phyloP scores from a whole-genome alignment of 2,329 filamentous ascomycete genomes.

The Aplosporella prunicola region DNA sequence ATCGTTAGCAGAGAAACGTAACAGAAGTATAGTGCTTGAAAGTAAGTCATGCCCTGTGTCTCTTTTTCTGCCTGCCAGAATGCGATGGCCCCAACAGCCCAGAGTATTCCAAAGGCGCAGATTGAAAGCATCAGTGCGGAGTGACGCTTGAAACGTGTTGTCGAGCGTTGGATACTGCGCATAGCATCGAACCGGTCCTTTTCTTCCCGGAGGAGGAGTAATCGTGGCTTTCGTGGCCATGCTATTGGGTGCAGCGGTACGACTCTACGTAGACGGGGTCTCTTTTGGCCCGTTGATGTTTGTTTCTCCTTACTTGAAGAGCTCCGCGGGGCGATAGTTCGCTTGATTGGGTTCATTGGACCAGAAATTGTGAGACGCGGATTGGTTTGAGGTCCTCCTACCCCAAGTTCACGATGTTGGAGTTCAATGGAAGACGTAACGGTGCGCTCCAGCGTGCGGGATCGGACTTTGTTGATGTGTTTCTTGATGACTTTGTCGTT shows the following conservation, averaged over 20 bases:
- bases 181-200: slow-evolving; percentile 68
- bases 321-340: slow-evolving; percentile 1
- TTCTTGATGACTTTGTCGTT: slow-evolving; percentile 53
- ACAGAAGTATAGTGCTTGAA: slow-evolving; percentile 73
- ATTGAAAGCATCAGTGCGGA: slow-evolving; percentile 60
- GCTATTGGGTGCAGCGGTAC: not conserved
- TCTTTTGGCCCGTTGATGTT: not conserved
- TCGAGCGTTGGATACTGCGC: slow-evolving; percentile 64
- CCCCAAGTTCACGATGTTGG: slow-evolving; percentile 22
- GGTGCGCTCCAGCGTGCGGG: slow-evolving; percentile 45
- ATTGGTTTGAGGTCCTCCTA: not conserved
- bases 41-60: slow-evolving; percentile 57
- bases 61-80: slow-evolving; percentile 55
- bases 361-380: slow-evolving; percentile 14
- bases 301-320: too few species aligned
- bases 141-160: slow-evolving; percentile 62
- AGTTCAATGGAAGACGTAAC: slow-evolving; percentile 45
- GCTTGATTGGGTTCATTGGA: slow-evolving; percentile 14
- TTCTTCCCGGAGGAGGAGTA: slow-evolving; percentile 48
- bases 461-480: slow-evolving; percentile 47
- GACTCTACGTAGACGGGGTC: not conserved
- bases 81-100: slow-evolving; percentile 69
- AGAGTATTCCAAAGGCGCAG: slow-evolving; percentile 61
- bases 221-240: slow-evolving; percentile 26
- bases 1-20: slow-evolving; percentile 78